Percentiles rank a stretch among this genome's conserved stretches.
Evolutionary conservation across 768 basidiomycete species (phyloP).

Genomic region (Pholiota microspora): DNA sequence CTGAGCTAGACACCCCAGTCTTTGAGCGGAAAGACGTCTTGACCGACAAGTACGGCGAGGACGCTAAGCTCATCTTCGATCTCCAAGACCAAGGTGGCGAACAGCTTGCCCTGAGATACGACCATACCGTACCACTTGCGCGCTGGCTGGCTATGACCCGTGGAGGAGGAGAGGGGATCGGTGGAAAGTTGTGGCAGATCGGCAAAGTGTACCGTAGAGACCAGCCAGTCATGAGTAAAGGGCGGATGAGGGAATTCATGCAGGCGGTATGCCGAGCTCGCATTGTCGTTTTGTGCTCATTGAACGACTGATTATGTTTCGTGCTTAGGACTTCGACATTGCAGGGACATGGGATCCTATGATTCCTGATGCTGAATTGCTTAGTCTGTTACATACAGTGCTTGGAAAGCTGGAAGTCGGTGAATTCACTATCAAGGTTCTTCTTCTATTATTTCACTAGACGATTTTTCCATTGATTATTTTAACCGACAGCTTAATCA

Average conservation of each 20-base stretch:
- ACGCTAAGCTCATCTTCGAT: slow-evolving; percentile 96
- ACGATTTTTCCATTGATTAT: neutral
- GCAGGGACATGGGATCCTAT: slow-evolving; percentile 91
- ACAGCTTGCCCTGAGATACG: slow-evolving; percentile 90
- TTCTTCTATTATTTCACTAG: neutral
- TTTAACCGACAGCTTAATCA: slow-evolving; percentile 73
- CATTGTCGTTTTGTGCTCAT: no score
- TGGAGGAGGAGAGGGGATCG: slow-evolving; percentile 46
- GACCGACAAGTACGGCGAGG: slow-evolving; percentile 97
- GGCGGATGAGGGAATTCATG: slow-evolving; percentile 97
- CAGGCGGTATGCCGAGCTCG: slow-evolving; percentile 95
- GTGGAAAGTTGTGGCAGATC: slow-evolving; percentile 93
- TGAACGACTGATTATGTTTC: neutral
- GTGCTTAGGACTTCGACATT: slow-evolving; percentile 98
- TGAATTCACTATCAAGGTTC: slow-evolving; percentile 90
- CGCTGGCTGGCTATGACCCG: slow-evolving; percentile 94
- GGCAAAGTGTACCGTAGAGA: slow-evolving; percentile 99
- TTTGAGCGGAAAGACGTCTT: slow-evolving; percentile 97
- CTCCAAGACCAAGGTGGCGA: slow-evolving; percentile 98
- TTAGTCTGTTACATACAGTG: slow-evolving; percentile 80
- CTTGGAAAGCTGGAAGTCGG: slow-evolving; percentile 84
- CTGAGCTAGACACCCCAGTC: slow-evolving; percentile 95
- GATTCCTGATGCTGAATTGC: slow-evolving; percentile 94
- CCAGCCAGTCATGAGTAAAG: slow-evolving; percentile 96
- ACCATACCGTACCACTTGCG: slow-evolving; percentile 96